Percentiles rank a stretch among this genome's conserved stretches.
These are phyloP conservation scores for Cinnamomum chago DNA, from an alignment of 164 flowering plant species.

Conservation along the genomic window DNA sequence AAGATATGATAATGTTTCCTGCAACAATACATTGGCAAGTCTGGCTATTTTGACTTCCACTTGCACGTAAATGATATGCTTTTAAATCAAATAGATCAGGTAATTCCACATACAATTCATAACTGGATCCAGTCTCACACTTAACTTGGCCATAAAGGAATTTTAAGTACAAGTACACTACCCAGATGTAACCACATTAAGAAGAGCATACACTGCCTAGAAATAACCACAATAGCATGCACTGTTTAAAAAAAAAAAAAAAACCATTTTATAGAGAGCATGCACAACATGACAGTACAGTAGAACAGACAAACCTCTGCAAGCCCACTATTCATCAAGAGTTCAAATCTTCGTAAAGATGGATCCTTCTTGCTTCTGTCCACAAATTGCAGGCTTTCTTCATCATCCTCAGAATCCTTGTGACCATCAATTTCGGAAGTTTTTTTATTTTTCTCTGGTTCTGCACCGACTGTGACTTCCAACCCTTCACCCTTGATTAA, in stretches of 20 bases:
- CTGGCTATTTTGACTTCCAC: neutral
- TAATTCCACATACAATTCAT: no score
- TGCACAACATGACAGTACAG: neutral
- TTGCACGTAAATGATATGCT: neutral
- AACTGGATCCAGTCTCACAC: neutral
- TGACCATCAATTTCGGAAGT: conserved; percentile 26
- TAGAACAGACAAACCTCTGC: conserved; percentile 65
- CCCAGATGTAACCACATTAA: no score
- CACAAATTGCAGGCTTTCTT: conserved; percentile 17
- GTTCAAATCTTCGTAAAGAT: conserved; percentile 61
- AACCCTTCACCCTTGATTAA: conserved; percentile 31
- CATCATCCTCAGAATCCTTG: conserved; percentile 21
- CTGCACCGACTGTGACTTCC: conserved; percentile 18
- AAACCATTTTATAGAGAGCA: neutral
- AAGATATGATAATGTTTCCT: neutral
- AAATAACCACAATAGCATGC: neutral
- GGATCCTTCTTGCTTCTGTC: conserved; percentile 92
- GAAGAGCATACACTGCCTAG: no score
- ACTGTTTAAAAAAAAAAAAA: no score
- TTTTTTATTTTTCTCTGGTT: conserved; percentile 13
- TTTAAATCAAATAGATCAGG: no score
- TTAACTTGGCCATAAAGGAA: neutral
- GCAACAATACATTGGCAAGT: neutral
- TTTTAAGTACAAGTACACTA: no score
- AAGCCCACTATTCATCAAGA: conserved; percentile 78